These are phyloP conservation scores for Hansenula lynferdii DNA, from an alignment of 1,139 yeast species.

Conservation along the genomic window DNA sequence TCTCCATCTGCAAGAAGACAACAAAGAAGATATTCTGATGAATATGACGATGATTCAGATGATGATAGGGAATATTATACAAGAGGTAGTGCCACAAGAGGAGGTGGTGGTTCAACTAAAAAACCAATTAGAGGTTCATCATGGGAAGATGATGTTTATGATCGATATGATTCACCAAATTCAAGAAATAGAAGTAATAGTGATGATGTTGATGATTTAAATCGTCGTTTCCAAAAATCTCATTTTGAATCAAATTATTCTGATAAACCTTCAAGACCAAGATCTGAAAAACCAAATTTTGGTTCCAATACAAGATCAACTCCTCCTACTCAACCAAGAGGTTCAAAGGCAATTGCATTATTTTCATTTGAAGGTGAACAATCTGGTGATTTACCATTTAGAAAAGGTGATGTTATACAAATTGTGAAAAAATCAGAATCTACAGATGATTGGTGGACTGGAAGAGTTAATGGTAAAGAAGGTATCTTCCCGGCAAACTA, in stretches of 20 bases:
- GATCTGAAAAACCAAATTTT: constrained; percentile 47
- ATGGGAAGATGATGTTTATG: constrained; percentile 88
- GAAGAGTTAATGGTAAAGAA: constrained; percentile 71
- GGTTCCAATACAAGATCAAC: constrained; percentile 24
- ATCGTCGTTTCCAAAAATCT: constrained; percentile 29
- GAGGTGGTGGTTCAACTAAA: constrained; percentile 23
- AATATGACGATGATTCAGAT: constrained; percentile 19
- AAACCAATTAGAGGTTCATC: constrained; percentile 33
- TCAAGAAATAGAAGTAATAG: constrained; percentile 23
- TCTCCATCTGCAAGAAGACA: constrained; percentile 6
- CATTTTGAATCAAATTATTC: constrained; percentile 15
- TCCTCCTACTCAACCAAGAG: constrained; percentile 27
- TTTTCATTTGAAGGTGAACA: constrained; percentile 90
- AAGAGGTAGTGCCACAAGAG: constrained; percentile 29
- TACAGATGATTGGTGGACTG: constrained; percentile 99
- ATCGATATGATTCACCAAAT: constrained; percentile 30
- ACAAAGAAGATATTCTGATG: constrained; percentile 12
- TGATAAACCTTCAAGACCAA: constrained; percentile 35
- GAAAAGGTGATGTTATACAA: constrained; percentile 92
- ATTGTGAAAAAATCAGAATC: constrained; percentile 82
- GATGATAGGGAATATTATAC: constrained; percentile 24
- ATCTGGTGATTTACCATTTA: constrained; percentile 84
- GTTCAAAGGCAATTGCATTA: constrained; percentile 85
- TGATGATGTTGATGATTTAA: constrained; percentile 28
- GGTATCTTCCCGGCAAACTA: constrained; percentile 98